A percentile compares a stretch with the other conserved stretches of the same genome.
Evolutionary conservation across 768 basidiomycete species (phyloP).

Genomic region (Dioszegia crocea): DNA sequence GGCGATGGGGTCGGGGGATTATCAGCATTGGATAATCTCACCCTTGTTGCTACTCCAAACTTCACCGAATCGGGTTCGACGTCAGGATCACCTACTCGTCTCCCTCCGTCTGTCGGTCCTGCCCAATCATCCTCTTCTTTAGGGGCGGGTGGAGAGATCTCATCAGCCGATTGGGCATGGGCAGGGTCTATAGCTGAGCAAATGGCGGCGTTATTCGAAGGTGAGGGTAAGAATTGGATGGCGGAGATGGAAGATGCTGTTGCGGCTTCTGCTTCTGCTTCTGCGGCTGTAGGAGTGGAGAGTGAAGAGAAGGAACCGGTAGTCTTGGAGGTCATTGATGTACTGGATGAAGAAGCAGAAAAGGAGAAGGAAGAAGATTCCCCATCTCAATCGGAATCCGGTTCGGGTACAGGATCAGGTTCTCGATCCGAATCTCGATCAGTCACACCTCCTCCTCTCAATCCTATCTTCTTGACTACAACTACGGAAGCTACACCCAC

Average conservation of each 20-base stretch:
- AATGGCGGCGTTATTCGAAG: constrained; percentile 4
- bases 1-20: neutral
- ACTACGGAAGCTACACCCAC: neutral
- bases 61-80: neutral
- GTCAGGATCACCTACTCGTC: neutral
- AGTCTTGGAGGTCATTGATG: no score
- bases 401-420: no score
- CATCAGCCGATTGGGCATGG: neutral
- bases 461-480: neutral
- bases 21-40: neutral
- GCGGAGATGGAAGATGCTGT: neutral
- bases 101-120: neutral
- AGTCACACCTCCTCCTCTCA: constrained; percentile 1
- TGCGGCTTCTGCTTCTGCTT: neutral
- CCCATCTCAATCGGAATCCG: neutral
- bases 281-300: neutral
- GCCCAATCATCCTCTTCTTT: neutral
- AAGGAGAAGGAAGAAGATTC: neutral
- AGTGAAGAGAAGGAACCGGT: neutral
- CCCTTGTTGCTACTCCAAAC: neutral
- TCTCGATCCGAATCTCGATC: neutral
- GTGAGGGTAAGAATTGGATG: neutral
- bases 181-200: constrained; percentile 1
- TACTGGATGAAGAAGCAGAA: neutral
- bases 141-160: neutral